Evolutionary conservation across 768 basidiomycete species (phyloP).

Genomic region (Dictyophora rubrovolvata): DNA sequence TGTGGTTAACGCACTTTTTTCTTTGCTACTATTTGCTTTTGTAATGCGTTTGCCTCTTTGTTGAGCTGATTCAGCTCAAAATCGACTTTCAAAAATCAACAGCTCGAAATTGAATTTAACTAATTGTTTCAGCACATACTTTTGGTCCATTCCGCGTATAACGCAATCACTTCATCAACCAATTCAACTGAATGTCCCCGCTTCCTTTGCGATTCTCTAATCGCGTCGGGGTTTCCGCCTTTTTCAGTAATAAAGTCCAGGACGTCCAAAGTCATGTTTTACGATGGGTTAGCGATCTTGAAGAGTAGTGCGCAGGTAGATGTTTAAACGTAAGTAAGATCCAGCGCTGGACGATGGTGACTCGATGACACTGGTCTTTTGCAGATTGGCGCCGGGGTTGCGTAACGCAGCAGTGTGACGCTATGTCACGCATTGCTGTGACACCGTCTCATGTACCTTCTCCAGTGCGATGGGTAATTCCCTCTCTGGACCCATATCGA

Average conservation of each 20-base stretch:
- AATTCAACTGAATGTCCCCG: conserved; percentile 82
- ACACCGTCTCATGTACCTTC: neutral
- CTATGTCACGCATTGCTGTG: neutral
- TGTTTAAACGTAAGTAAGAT: neutral
- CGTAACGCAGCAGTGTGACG: neutral
- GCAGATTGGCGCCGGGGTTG: neutral
- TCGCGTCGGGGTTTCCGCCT: conserved; percentile 86
- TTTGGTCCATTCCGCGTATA: conserved; percentile 92
- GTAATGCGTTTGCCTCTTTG: conserved; percentile 80
- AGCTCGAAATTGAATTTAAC: neutral
- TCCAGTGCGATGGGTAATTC: conserved; percentile 57
- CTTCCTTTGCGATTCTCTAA: conserved; percentile 86
- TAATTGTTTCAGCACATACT: conserved; percentile 41
- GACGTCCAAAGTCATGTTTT: conserved; percentile 71
- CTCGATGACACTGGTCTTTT: neutral
- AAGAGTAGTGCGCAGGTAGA: neutral
- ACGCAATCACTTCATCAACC: conserved; percentile 87
- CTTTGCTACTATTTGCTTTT: conserved; percentile 91
- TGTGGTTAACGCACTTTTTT: conserved; percentile 57
- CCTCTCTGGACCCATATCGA: conserved; percentile 59
- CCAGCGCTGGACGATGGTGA: neutral
- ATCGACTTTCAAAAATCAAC: conserved; percentile 55
- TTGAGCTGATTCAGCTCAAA: conserved; percentile 69
- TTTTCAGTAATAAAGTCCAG: conserved; percentile 73
- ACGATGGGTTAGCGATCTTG: neutral